Evolutionary conservation across 371 early-diverging fungal species (phyloP).

Genomic region (Lichtheimia corymbifera): DNA sequence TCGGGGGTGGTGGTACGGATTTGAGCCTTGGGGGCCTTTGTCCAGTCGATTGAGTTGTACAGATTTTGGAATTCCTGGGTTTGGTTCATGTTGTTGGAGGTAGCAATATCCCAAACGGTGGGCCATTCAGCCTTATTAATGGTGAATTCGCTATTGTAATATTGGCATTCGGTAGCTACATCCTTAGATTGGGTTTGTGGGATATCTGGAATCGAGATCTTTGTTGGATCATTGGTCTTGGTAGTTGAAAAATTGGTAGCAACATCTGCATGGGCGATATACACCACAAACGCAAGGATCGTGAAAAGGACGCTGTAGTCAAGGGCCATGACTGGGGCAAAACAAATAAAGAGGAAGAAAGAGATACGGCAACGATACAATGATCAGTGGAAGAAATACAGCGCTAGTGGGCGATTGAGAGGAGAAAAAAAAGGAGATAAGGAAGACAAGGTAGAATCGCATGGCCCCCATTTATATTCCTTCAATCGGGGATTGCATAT

Average conservation of each 20-base stretch:
- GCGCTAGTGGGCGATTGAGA: no score
- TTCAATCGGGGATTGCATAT: no score
- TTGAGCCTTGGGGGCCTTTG: slow-evolving; percentile 39
- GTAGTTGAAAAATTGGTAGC: slow-evolving; percentile 21
- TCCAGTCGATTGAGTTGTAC: slow-evolving; percentile 52
- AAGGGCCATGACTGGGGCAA: neutral
- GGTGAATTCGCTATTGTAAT: slow-evolving; percentile 23
- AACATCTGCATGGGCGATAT: slow-evolving; percentile 10
- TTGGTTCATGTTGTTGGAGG: slow-evolving; percentile 48
- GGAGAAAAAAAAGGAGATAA: no score
- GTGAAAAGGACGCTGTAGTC: slow-evolving; percentile 4
- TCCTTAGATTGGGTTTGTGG: slow-evolving; percentile 33
- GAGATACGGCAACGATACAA: neutral
- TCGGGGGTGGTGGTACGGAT: slow-evolving; percentile 28
- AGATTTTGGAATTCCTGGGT: slow-evolving; percentile 40
- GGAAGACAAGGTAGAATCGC: no score
- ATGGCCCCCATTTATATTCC: no score
- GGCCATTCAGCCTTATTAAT: slow-evolving; percentile 47
- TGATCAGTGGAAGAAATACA: no score
- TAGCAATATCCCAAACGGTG: slow-evolving; percentile 45
- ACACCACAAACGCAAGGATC: neutral
- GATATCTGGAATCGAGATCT: slow-evolving; percentile 25
- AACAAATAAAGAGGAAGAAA: slow-evolving; percentile 2
- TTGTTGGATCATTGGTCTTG: slow-evolving; percentile 25
- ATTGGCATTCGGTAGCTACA: slow-evolving; percentile 23